A percentile compares a stretch with the other conserved stretches of the same genome.
phyloP scores from a whole-genome alignment of 2,329 filamentous ascomycete species.

The Aspergillus niger region DNA sequence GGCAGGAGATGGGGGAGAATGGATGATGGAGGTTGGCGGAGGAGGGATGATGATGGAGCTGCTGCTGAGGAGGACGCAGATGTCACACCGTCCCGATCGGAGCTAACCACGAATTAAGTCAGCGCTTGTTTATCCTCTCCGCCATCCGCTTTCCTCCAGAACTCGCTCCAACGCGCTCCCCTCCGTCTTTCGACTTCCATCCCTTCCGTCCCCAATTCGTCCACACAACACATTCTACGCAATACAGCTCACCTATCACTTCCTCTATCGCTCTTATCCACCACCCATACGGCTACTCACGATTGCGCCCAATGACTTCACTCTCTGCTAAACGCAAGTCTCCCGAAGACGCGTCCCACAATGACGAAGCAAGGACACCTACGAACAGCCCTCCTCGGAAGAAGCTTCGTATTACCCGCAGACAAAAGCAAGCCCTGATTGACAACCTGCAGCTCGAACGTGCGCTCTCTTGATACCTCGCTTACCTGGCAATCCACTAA shows the following conservation, averaged over 20 bases:
- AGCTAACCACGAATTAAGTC: slow-evolving; percentile 29
- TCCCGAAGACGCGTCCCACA: slow-evolving; percentile 46
- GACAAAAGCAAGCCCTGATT: slow-evolving; percentile 82
- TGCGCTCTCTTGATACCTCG: slow-evolving; percentile 47
- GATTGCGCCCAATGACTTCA: slow-evolving; percentile 38
- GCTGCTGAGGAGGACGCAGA: slow-evolving; percentile 25
- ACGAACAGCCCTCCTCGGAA: slow-evolving; percentile 64
- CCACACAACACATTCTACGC: slow-evolving; percentile 5
- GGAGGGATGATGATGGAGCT: slow-evolving; percentile 12
- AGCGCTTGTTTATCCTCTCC: slow-evolving; percentile 49
- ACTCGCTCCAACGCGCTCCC: slow-evolving; percentile 14
- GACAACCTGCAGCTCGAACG: slow-evolving; percentile 89
- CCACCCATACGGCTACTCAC: not conserved
- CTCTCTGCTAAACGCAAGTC: slow-evolving; percentile 44
- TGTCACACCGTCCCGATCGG: slow-evolving; percentile 23
- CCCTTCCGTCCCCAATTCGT: slow-evolving; percentile 6
- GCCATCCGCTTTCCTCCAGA: slow-evolving; percentile 12
- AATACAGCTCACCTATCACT: not conserved
- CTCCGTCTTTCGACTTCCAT: slow-evolving; percentile 11
- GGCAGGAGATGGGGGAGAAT: slow-evolving; percentile 9
- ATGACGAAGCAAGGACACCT: slow-evolving; percentile 48
- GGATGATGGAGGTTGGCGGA: slow-evolving; percentile 12
- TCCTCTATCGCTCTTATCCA: not conserved
- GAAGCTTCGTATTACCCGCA: slow-evolving; percentile 62
- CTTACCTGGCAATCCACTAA: slow-evolving; percentile 17